These are phyloP conservation scores for Mytilinidion resinicola DNA, from an alignment of 495 filamentous ascomycete genomes.

Conservation along the genomic window DNA sequence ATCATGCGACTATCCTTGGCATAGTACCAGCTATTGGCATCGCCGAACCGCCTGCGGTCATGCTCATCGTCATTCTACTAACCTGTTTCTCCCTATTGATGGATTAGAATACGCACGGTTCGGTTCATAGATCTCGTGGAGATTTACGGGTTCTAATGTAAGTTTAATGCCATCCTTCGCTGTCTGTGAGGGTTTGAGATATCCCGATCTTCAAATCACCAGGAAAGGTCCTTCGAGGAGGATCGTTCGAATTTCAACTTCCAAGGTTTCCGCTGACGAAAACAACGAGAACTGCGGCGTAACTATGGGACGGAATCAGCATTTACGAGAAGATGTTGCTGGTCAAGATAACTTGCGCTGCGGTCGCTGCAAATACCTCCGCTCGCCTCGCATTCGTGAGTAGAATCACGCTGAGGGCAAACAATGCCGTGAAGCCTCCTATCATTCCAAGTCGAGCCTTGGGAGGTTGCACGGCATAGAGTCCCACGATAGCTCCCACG, in stretches of 20 bases:
- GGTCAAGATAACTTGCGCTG: neutral
- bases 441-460: neutral
- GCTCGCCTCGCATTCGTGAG: neutral
- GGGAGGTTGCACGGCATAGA: constrained; percentile 2
- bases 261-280: constrained; percentile 1
- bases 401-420: neutral
- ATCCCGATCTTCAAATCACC: no score
- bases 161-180: no score
- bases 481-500: constrained; percentile 8
- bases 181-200: no score
- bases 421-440: constrained; percentile 2
- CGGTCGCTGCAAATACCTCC: neutral
- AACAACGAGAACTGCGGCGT: neutral
- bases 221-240: no score
- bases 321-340: neutral
- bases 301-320: neutral
- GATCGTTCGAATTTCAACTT: neutral
- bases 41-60: no score
- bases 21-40: no score
- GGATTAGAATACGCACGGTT: no score
- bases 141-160: no score
- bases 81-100: no score
- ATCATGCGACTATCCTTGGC: no score
- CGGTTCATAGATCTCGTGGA: no score
- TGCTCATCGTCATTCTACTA: no score